These are phyloP conservation scores for Luffa aegyptiaca DNA, from an alignment of 306 rosid genomes.

Conservation along the genomic window DNA sequence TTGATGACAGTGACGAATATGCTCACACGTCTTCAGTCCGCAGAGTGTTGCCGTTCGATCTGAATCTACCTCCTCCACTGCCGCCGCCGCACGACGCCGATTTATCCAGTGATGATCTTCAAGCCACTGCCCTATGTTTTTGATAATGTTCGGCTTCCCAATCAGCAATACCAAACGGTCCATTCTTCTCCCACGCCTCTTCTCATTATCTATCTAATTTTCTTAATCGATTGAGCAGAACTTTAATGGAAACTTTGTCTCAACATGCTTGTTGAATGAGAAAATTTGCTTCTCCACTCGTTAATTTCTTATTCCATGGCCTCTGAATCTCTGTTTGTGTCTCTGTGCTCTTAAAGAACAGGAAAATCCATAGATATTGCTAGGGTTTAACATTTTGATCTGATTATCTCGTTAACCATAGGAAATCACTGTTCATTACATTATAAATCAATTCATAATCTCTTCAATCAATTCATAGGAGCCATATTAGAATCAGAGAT, in stretches of 20 bases:
- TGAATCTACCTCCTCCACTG: constrained; percentile 60
- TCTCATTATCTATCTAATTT: constrained; percentile 14
- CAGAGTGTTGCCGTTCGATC: constrained; percentile 55
- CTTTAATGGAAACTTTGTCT: constrained; percentile 1
- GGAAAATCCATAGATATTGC: constrained; percentile 22
- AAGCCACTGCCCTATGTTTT: constrained; percentile 55
- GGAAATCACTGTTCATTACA: background rate
- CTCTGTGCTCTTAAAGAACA: constrained; percentile 28
- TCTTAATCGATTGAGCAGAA: constrained; percentile 18
- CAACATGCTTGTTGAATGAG: constrained; percentile 21
- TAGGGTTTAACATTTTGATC: constrained; percentile 22
- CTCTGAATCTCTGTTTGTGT: constrained; percentile 22
- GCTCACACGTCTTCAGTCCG: constrained; percentile 47
- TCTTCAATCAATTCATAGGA: background rate
- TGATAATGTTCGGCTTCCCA: constrained; percentile 9
- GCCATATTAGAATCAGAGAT: background rate
- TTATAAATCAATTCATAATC: background rate
- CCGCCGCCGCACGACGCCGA: constrained; percentile 13
- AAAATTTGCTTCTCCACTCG: constrained; percentile 14
- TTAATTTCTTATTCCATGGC: constrained; percentile 11
- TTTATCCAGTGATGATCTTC: constrained; percentile 29
- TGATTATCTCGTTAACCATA: constrained; percentile 15
- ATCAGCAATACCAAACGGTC: background rate
- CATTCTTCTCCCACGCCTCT: constrained; percentile 7
- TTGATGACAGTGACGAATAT: constrained; percentile 55